A percentile compares a stretch with the other conserved stretches of the same genome.
These are phyloP conservation scores for Dothidotthia symphoricarpi DNA, from an alignment of 2,329 filamentous ascomycete species.

Conservation along the genomic window DNA sequence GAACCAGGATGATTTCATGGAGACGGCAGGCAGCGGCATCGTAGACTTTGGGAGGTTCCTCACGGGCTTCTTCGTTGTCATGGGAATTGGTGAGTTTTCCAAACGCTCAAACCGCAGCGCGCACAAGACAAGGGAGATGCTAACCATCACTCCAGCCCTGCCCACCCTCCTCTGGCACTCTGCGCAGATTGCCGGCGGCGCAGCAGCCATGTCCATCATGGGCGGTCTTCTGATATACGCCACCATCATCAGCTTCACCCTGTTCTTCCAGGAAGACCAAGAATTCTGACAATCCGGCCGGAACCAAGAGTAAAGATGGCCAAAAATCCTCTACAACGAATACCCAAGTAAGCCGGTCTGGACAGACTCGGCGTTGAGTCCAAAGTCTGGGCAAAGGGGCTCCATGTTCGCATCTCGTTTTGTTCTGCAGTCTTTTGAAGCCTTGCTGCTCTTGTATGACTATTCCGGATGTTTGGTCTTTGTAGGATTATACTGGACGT, in stretches of 20 bases:
- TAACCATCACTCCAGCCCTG: conserved; percentile 60
- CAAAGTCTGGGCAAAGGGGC: too few species aligned
- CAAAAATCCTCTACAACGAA: not conserved
- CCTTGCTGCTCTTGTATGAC: conserved; percentile 24
- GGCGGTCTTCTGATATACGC: conserved; percentile 94
- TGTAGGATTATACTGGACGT: too few species aligned
- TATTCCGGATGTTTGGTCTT: conserved; percentile 8
- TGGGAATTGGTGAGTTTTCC: conserved; percentile 83
- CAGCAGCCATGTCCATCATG: conserved; percentile 92
- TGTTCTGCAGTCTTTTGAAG: conserved; percentile 19
- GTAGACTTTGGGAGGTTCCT: conserved; percentile 91
- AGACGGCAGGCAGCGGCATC: conserved; percentile 74
- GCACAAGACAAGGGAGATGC: not conserved
- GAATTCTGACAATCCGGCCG: conserved; percentile 67
- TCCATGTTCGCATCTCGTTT: not conserved
- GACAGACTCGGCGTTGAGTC: not conserved
- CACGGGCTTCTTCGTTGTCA: conserved; percentile 92
- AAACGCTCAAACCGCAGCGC: not conserved
- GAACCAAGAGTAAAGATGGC: conserved; percentile 8
- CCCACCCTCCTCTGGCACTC: conserved; percentile 86
- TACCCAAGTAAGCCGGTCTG: conserved; percentile 1
- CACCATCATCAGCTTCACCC: conserved; percentile 94
- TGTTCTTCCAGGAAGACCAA: conserved; percentile 98
- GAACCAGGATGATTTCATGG: conserved; percentile 95
- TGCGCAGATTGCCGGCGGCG: conserved; percentile 74